Evolutionary conservation across 2,329 filamentous ascomycete genomes (phyloP).

Genomic region (Ophiostoma sp.): DNA sequence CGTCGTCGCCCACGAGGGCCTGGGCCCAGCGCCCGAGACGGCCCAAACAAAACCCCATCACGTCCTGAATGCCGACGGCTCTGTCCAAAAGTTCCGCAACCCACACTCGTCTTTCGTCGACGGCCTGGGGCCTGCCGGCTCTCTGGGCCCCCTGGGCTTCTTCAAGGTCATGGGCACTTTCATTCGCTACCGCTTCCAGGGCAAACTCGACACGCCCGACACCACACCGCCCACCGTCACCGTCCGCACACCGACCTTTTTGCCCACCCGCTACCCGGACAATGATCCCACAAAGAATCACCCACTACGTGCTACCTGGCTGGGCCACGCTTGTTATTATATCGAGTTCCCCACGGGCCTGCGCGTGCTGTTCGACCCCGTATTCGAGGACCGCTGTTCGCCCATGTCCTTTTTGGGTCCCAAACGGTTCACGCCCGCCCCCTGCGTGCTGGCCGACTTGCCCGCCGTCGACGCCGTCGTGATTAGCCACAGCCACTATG

Average conservation of each 20-base stretch:
- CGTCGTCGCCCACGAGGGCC: slow-evolving; percentile 17
- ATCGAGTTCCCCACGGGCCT: slow-evolving; percentile 86
- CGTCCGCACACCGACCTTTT: slow-evolving; percentile 67
- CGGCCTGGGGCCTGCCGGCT: slow-evolving; percentile 27
- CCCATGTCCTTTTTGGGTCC: slow-evolving; percentile 70
- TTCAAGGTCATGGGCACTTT: slow-evolving; percentile 37
- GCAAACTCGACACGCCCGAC: slow-evolving; percentile 53
- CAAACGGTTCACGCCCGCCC: slow-evolving; percentile 73
- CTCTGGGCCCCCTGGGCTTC: not conserved
- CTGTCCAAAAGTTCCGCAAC: slow-evolving; percentile 50
- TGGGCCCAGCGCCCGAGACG: slow-evolving; percentile 40
- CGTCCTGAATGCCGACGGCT: slow-evolving; percentile 44
- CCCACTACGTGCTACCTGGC: slow-evolving; percentile 80
- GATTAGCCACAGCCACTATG: slow-evolving; percentile 91
- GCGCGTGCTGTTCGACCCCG: slow-evolving; percentile 88
- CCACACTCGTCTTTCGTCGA: slow-evolving; percentile 49
- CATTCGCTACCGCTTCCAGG: slow-evolving; percentile 35
- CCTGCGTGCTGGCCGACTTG: slow-evolving; percentile 76
- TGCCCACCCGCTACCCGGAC: slow-evolving; percentile 57
- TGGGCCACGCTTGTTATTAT: slow-evolving; percentile 92
- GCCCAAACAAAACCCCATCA: slow-evolving; percentile 52
- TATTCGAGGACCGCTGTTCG: slow-evolving; percentile 84
- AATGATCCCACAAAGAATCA: not conserved
- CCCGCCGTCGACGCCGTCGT: slow-evolving; percentile 74
- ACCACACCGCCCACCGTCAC: slow-evolving; percentile 65